phyloP scores from a whole-genome alignment of 2,329 filamentous ascomycete genomes.

The Pseudogymnoascus pannorum region DNA sequence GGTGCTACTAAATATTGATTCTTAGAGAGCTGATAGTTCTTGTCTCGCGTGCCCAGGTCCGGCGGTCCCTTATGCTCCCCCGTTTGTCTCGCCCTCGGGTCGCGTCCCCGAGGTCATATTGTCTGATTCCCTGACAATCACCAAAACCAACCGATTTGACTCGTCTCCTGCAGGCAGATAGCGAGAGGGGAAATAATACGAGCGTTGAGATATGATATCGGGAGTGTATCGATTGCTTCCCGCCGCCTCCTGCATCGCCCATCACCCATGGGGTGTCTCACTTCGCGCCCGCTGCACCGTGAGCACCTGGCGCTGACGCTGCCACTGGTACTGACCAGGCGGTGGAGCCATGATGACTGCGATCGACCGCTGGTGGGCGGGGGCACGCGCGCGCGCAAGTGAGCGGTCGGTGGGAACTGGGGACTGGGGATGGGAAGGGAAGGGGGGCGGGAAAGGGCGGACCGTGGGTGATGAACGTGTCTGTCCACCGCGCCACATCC shows the following conservation, averaged over 20 bases:
- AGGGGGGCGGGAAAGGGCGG: neutral
- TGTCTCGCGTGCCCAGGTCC: too few species aligned
- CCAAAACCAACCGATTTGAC: neutral
- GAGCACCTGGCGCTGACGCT: neutral
- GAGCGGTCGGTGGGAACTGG: neutral
- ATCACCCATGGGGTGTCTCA: neutral
- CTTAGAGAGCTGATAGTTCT: too few species aligned
- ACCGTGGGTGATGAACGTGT: neutral
- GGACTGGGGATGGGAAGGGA: neutral
- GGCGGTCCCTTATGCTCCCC: too few species aligned
- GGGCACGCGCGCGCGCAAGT: neutral
- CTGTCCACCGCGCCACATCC: neutral
- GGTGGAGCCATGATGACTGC: neutral
- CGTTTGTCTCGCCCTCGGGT: too few species aligned
- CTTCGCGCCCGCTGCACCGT: neutral
- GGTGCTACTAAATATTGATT: too few species aligned
- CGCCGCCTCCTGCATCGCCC: neutral
- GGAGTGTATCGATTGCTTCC: constrained; percentile 7
- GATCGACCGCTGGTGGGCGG: neutral
- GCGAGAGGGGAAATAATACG: neutral
- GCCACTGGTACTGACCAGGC: neutral
- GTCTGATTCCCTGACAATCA: too few species aligned
- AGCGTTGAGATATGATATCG: neutral
- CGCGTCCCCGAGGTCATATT: too few species aligned
- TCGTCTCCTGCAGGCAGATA: neutral